A percentile compares a stretch with the other conserved stretches of the same genome.
Conservation (phyloP, 805 yeast genomes). For the Candida glaebosa region DNA sequence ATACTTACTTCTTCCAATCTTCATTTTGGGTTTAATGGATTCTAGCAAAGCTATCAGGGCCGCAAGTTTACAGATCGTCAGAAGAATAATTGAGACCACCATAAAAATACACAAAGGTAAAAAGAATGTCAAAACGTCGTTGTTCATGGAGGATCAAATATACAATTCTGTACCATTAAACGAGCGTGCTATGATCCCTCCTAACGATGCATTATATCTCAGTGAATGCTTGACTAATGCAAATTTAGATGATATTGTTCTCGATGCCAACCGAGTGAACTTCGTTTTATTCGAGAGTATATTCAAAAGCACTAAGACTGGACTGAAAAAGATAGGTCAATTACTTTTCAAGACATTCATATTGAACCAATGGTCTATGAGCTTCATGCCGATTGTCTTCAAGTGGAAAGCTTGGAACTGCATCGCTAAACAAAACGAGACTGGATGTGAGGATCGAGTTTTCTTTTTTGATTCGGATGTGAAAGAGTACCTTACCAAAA, state of each 20-base stretch:
- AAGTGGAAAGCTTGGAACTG: slow-evolving; percentile 45
- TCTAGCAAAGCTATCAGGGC: slow-evolving; percentile 48
- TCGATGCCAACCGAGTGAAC: slow-evolving; percentile 25
- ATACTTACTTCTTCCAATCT: slow-evolving; percentile 56
- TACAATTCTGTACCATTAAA: slow-evolving; percentile 50
- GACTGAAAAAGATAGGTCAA: slow-evolving; percentile 53
- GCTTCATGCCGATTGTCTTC: slow-evolving; percentile 36
- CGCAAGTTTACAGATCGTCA: slow-evolving; percentile 18
- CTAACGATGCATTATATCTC: slow-evolving; percentile 47
- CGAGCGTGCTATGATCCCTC: slow-evolving; percentile 54
- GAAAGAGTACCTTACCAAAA: slow-evolving; percentile 26
- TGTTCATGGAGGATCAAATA: slow-evolving; percentile 51
- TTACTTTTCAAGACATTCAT: slow-evolving; percentile 57
- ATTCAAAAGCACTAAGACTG: slow-evolving; percentile 42
- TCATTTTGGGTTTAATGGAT: slow-evolving; percentile 54
- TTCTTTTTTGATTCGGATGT: slow-evolving; percentile 31
- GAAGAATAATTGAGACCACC: slow-evolving; percentile 27
- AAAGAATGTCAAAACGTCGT: slow-evolving; percentile 29
- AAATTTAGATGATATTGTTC: slow-evolving; percentile 22
- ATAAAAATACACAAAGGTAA: slow-evolving; percentile 30
- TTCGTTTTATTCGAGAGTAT: slow-evolving; percentile 23
- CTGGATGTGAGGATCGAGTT: slow-evolving; percentile 29
- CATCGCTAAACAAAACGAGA: slow-evolving; percentile 18
- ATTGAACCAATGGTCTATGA: slow-evolving; percentile 59
- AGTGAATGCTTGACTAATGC: slow-evolving; percentile 20